Evolutionary conservation across 2,329 filamentous ascomycete species (phyloP).

Genomic region (Aspergillus ochraceus): DNA sequence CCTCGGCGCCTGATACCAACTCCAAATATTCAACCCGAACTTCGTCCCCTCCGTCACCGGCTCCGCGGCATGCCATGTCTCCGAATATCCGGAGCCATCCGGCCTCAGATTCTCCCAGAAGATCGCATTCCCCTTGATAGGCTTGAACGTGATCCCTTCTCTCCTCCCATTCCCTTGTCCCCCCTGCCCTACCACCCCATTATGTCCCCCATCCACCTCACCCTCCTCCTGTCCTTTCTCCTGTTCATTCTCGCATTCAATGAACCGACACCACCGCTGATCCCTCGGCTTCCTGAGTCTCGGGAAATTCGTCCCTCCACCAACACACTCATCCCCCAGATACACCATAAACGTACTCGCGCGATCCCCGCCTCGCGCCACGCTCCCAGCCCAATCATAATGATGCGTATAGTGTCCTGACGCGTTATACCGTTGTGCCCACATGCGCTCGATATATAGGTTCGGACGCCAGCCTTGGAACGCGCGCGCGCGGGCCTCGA

Average conservation of each 20-base stretch:
- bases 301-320: conserved; percentile 64
- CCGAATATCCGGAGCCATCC: conserved; percentile 57
- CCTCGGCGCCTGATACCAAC: conserved; percentile 53
- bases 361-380: conserved; percentile 41
- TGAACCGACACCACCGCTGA: conserved; percentile 56
- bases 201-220: neutral
- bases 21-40: conserved; percentile 66
- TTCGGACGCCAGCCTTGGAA: conserved; percentile 62
- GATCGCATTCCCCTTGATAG: conserved; percentile 58
- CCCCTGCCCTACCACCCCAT: neutral
- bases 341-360: conserved; percentile 65
- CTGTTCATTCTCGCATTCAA: conserved; percentile 51
- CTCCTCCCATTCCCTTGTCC: conserved; percentile 5
- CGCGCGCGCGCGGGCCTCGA: conserved; percentile 57
- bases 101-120: conserved; percentile 62
- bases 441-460: conserved; percentile 61
- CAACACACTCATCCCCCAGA: conserved; percentile 52
- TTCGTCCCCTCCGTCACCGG: conserved; percentile 58
- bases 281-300: conserved; percentile 46
- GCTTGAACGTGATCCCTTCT: conserved; percentile 58
- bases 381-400: conserved; percentile 57
- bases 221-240: conserved; percentile 1
- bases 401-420: conserved; percentile 61
- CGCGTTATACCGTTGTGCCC: conserved; percentile 60
- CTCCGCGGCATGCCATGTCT: conserved; percentile 63